These are phyloP conservation scores for Fennellomyces sp. DNA, from an alignment of 371 early-diverging fungal genomes.

Conservation along the genomic window DNA sequence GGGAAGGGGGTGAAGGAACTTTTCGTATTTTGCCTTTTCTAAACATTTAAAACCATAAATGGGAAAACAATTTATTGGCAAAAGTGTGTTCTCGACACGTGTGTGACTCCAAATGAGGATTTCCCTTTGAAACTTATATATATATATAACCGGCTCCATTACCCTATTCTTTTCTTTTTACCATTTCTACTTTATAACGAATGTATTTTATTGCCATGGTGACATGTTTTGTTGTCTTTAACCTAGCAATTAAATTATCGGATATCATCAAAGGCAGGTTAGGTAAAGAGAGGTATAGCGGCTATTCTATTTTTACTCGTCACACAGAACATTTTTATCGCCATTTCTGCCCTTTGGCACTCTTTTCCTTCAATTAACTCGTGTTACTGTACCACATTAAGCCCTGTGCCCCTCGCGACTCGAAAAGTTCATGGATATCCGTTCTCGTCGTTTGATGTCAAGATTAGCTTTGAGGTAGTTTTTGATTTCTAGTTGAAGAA, in stretches of 20 bases:
- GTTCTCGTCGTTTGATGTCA: conserved; percentile 1
- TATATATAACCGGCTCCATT: neutral
- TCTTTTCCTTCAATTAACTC: neutral
- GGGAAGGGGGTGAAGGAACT: neutral
- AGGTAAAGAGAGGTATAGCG: neutral
- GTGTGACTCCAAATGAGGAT: neutral
- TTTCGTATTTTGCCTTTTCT: conserved; percentile 4
- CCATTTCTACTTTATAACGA: no score
- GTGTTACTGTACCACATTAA: conserved; percentile 1
- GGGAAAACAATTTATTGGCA: conserved; percentile 3
- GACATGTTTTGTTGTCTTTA: no score
- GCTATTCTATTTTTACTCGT: neutral
- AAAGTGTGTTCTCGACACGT: neutral
- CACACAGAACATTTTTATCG: neutral
- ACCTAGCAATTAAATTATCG: no score
- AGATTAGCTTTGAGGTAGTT: neutral
- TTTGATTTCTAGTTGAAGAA: neutral
- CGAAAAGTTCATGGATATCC: neutral
- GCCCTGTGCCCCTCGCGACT: neutral
- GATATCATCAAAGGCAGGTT: no score
- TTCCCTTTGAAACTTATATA: neutral
- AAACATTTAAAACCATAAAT: neutral
- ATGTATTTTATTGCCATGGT: no score
- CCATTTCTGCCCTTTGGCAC: neutral
- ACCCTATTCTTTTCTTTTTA: neutral